Evolutionary conservation across 768 basidiomycete genomes (phyloP), one percentile per base, ranked within the genome.

Genomic region (Strobilomyces echinocephalus): DNA sequence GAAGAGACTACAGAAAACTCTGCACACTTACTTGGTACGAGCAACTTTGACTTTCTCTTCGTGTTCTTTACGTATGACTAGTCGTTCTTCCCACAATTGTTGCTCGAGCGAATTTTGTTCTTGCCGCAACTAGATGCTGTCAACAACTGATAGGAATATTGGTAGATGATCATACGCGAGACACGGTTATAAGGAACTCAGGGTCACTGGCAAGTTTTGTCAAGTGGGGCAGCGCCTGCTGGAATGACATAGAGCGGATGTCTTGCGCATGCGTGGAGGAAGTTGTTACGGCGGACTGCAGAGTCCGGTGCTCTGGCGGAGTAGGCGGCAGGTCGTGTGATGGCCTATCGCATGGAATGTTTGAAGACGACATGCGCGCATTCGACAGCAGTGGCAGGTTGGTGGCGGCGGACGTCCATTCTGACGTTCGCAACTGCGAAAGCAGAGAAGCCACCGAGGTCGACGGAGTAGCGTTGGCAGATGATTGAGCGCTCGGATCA

Each of bases 81-180:
- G 72, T 50, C 91, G 76, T 59, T 88, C 88, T 53, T 80, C 75
- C 82, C 81, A 90, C 34, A 91, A 68, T 53, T 76, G 77, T 55
- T 72, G 76, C 67, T 93, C 91, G 33, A 91, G 72, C 21, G 75
- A 73, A 51, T 82, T 74, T 70, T 93, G 91, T 46, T 88, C 85
- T 49, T 78, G 69, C 68, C 82, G 87, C 62, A 93, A 73, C 90
- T 90, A 62, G 18, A 47, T 49, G 48, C 4, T 24, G 44, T 55
- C 35, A 62, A 49, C 55, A 31, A 57, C 15, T 10, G 14, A 50
- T 56, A 46, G 24, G 50, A 51, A 39, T 24, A 45, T 7, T 12
- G 24, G 36, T 54, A 24, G 42, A 47, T 58, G 26, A n/a, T 58
- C 70, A 34, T 69, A 87, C 88, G 70, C 79, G 76, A 40, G 69